Conservation (phyloP, 2,329 filamentous ascomycete genomes). For the Anisogramma anomala region DNA sequence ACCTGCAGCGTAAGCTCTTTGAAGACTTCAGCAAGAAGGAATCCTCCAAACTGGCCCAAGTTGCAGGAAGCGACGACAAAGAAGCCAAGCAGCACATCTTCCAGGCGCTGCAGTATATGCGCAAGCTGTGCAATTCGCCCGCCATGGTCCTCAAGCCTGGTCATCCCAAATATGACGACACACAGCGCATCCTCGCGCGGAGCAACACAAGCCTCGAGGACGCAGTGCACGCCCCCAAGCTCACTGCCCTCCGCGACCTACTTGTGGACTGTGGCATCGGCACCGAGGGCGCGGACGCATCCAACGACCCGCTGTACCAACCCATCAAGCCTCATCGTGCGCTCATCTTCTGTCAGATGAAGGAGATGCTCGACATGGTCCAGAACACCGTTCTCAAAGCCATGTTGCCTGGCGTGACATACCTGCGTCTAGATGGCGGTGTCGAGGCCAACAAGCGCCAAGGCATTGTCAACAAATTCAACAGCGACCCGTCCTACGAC, state of each 20-base stretch:
- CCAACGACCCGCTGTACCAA: conserved; percentile 50
- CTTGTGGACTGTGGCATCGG: conserved; percentile 99
- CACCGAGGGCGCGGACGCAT: conserved; percentile 48
- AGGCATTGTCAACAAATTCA: conserved; percentile 97
- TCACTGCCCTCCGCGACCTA: conserved; percentile 78
- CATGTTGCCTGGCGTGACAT: conserved; percentile 85
- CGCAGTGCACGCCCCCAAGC: conserved; percentile 78
- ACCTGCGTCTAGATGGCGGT: conserved; percentile 82
- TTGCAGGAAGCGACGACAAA: conserved; percentile 76
- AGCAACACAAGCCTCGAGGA: conserved; percentile 78
- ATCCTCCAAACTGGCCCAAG: conserved; percentile 72
- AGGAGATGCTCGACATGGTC: conserved; percentile 99
- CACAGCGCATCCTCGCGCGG: conserved; percentile 66
- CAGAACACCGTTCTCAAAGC: conserved; percentile 85
- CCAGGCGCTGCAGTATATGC: conserved; percentile 98
- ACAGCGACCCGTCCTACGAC: conserved; percentile 93
- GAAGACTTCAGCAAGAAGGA: conserved; percentile 95
- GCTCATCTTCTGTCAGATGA: conserved; percentile 98
- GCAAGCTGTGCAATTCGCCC: conserved; percentile 95
- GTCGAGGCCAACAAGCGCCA: conserved; percentile 91
- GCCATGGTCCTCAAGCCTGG: conserved; percentile 92
- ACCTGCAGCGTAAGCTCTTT: conserved; percentile 87
- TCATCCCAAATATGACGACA: conserved; percentile 80
- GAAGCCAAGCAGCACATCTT: conserved; percentile 97
- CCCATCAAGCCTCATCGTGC: conserved; percentile 94